A percentile compares a stretch with the other conserved stretches of the same genome.
Evolutionary conservation across 345 rosid genomes (phyloP).

Genomic region (Pugionium dolabratum): DNA sequence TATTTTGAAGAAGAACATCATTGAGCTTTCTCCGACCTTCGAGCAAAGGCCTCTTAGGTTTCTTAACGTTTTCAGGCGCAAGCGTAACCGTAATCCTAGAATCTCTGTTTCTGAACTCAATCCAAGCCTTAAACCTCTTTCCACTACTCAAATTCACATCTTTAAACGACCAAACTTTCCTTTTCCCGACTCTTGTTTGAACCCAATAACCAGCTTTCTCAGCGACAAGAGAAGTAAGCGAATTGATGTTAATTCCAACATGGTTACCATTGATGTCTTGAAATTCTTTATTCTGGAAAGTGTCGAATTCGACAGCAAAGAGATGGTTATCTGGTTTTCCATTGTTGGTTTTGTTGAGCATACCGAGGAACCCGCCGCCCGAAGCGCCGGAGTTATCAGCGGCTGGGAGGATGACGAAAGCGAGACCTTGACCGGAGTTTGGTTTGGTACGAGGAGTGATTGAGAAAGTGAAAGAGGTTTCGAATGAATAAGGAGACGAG

Average conservation of each 20-base stretch:
- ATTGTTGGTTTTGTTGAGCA: constrained; percentile 41
- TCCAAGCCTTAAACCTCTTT: constrained; percentile 38
- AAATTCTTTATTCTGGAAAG: constrained; percentile 31
- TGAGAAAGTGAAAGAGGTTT: constrained; percentile 41
- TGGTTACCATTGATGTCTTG: constrained; percentile 44
- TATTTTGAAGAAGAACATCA: constrained; percentile 33
- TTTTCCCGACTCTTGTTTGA: constrained; percentile 34
- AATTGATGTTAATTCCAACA: constrained; percentile 45
- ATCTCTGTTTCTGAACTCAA: constrained; percentile 38
- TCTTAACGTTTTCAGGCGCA: constrained; percentile 34
- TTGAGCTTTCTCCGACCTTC: constrained; percentile 33
- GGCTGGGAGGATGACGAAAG: constrained; percentile 36
- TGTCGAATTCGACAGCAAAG: constrained; percentile 37
- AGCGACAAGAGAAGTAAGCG: constrained; percentile 35
- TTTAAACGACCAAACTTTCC: constrained; percentile 35
- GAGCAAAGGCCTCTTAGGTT: constrained; percentile 42
- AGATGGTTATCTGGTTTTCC: constrained; percentile 33
- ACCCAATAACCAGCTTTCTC: constrained; percentile 40
- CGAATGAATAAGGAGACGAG: constrained; percentile 30
- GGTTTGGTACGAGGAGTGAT: constrained; percentile 36
- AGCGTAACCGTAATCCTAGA: constrained; percentile 26
- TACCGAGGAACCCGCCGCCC: constrained; percentile 39
- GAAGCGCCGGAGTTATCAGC: constrained; percentile 29
- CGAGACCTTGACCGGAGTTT: constrained; percentile 40
- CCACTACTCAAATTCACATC: constrained; percentile 40